Base-by-base conservation (phyloP, 1,284 basidiomycete species). In the Ustilago nuda region DNA sequence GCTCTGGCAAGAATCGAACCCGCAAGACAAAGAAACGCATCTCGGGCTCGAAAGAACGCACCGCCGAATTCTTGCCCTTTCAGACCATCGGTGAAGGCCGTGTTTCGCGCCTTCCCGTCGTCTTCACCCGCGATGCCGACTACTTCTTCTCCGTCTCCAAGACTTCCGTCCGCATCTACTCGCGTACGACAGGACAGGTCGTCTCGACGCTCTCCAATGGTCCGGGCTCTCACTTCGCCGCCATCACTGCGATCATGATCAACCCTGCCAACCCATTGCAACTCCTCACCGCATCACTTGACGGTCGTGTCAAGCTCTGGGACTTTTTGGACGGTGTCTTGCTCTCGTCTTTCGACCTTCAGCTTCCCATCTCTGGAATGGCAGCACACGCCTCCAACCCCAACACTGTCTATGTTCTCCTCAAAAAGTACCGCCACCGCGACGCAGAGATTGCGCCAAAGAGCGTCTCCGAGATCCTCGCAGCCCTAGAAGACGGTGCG, bases 211-310 rank as follows among this genome's bases (percentile, higher is more conserved):
- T 84, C n/a, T 84, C 83, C 1, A 70, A 66, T 33, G 70, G 66
- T 39, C 55, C 62, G 6, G 66, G 59, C 27, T 73, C 71, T 13
- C 82, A 84, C 59, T 72, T 78, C 30, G 80, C 72, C 8, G 60
- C 68, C 35, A 83, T 85, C 62, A 94, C 94, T 7, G 90, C 91
- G 37, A 90, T 92, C 55, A 87, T 92, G 56, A 87, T 98, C 65
- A 93, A 92, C 84, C 94, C 96, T 4, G 89, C 91, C 74, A 98
- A 98, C 86, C 89, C 91, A 17, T 92, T 95, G 70, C 96, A 98
- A 86, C 88, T 98, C 65, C 90, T 98, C 78, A 94, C 94, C 9
- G 91, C 91, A 36, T 94, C 94, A 2, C 86, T 92, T 60, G 93
- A 95, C 80, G 96, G 95, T 12, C 90, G 89, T 32, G 87, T 98